Evolutionary conservation across 1,284 basidiomycete genomes (phyloP).

Genomic region (Puccinia polysora): DNA sequence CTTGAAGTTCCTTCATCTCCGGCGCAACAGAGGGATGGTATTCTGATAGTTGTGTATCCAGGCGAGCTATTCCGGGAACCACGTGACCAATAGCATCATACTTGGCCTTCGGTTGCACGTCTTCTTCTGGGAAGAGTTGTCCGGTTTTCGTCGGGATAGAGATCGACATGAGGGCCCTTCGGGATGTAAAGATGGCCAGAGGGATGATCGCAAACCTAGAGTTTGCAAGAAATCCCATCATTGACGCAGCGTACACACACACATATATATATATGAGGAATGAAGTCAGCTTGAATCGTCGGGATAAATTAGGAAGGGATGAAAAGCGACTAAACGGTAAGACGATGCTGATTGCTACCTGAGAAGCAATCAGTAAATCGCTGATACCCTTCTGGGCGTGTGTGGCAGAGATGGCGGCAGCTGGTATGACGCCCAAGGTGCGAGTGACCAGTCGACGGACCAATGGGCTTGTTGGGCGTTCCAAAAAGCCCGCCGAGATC

Average conservation of each 20-base stretch:
- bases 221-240: neutral
- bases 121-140: neutral
- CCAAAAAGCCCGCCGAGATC: slow-evolving; percentile 24
- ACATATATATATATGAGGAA: neutral
- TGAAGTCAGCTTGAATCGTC: neutral
- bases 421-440: slow-evolving; percentile 29
- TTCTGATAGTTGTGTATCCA: neutral
- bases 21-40: neutral
- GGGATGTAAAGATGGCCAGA: slow-evolving; percentile 17
- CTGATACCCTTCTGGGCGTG: slow-evolving; percentile 17
- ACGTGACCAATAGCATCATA: neutral
- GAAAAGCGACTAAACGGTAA: slow-evolving; percentile 34
- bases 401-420: slow-evolving; percentile 16
- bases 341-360: slow-evolving; percentile 37
- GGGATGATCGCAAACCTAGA: slow-evolving; percentile 35
- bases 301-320: neutral
- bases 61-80: neutral
- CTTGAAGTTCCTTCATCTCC: neutral
- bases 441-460: slow-evolving; percentile 31
- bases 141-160: neutral
- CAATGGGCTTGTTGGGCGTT: slow-evolving; percentile 17
- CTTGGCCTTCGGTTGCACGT: neutral
- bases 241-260: neutral
- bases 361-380: slow-evolving; percentile 19
- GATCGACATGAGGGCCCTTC: slow-evolving; percentile 24